phyloP scores from a whole-genome alignment of 2,329 filamentous ascomycete genomes.

The Aureobasidium sp. region DNA sequence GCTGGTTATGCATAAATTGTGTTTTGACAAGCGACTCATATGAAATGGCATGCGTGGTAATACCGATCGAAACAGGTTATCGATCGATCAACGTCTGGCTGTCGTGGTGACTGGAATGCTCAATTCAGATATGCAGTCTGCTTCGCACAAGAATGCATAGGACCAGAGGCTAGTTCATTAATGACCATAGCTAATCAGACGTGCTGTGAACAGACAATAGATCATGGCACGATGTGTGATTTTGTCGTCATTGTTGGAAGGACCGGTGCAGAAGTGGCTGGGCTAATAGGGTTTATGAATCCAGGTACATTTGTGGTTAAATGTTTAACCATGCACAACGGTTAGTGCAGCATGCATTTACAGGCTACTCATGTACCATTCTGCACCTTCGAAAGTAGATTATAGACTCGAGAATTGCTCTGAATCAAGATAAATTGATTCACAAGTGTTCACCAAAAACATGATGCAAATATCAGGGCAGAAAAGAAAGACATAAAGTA shows the following conservation, averaged over 20 bases:
- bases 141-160: conserved; percentile 1
- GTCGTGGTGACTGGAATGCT: conserved; percentile 14
- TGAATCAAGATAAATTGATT: not conserved
- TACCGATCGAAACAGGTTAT: conserved; percentile 4
- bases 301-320: not conserved
- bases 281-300: conserved; percentile 9
- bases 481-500: conserved; percentile 3
- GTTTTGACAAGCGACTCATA: not conserved
- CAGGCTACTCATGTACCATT: not conserved
- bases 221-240: not conserved
- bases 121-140: not conserved
- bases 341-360: not conserved
- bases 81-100: conserved; percentile 13
- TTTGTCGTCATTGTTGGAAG: conserved; percentile 9
- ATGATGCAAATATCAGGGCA: not conserved
- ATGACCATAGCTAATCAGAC: not conserved
- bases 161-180: not conserved
- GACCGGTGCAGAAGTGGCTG: conserved; percentile 10
- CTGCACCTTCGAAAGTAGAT: not conserved
- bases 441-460: not conserved
- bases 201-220: not conserved
- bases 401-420: not conserved
- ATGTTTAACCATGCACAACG: conserved; percentile 12
- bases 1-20: not conserved
- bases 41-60: not conserved